Evolutionary conservation across 371 early-diverging fungal genomes (phyloP), one percentile per base, ranked within the genome.

Genomic region (Coemansia sp.): DNA sequence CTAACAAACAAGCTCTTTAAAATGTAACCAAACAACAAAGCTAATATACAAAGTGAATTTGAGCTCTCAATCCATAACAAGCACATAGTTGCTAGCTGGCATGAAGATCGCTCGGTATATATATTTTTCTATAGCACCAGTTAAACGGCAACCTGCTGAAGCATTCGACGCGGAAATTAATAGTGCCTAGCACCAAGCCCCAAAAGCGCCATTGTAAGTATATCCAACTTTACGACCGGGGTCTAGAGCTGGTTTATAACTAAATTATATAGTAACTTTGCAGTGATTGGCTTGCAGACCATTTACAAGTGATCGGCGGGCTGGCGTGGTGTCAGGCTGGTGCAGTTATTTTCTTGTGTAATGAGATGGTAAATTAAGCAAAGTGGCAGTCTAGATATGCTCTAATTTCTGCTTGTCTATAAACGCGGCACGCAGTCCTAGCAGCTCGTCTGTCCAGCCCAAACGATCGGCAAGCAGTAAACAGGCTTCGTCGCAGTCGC

Each of bases 401-500:
- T 57, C 17, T 36, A 55, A 60, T 21, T 40, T 32, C 26, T 32
- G 48, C 17, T 46, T 39, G n/a, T 40, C 62, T 11, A 63, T 4
- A 56, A 67, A 72, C 13, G 8, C 46, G 0, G 24, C 29, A 15
- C 65, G 57, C 24, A 84, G 65, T 5, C 41, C 61, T 23, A 63
- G 21, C 21, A 86, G 70, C 46, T 84, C 81, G 12, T 78, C 87
- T 61, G 76, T 80, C 84, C 87, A 88, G 21, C 90, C 92, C 32
- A 91, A 79, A 11, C 85, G 74, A 36, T 85, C 84, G 12, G 88
- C 87, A 49, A 92, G 70, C 73, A 80, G 56, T 17, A 23, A 17
- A 24, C 78, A 74, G 3, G 94, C 95, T n/a, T 86, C 88, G 69
- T 97, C 95, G 71, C 93, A 92, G 55, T 83, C 81, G 7, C 95